These are phyloP conservation scores for Neurospora sp. DNA, from an alignment of 495 filamentous ascomycete species.

Conservation along the genomic window DNA sequence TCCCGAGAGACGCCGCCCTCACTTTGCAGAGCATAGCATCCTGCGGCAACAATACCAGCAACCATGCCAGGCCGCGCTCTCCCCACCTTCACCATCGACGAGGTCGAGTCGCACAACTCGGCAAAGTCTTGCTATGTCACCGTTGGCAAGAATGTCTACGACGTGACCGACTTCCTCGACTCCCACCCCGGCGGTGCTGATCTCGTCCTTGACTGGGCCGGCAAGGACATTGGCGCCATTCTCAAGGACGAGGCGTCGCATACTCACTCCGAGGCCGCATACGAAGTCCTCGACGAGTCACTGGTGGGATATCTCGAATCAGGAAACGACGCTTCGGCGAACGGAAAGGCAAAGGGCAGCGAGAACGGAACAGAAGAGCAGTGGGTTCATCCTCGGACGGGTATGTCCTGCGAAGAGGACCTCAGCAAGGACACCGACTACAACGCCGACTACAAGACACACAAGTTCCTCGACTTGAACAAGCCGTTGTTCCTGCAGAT, in stretches of 20 bases:
- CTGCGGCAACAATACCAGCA: not conserved
- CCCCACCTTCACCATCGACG: slow-evolving; percentile 65
- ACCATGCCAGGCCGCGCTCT: slow-evolving; percentile 48
- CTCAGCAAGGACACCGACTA: slow-evolving; percentile 76
- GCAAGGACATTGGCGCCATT: slow-evolving; percentile 75
- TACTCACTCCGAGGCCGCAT: slow-evolving; percentile 76
- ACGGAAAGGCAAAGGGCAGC: slow-evolving; percentile 15
- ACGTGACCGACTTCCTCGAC: slow-evolving; percentile 81
- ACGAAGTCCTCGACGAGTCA: slow-evolving; percentile 74
- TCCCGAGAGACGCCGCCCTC: not conserved
- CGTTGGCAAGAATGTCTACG: slow-evolving; percentile 80
- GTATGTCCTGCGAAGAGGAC: slow-evolving; percentile 79
- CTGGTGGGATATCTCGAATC: slow-evolving; percentile 68
- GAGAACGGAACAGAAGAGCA: slow-evolving; percentile 11
- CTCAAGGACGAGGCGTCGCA: slow-evolving; percentile 80
- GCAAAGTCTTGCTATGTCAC: slow-evolving; percentile 87
- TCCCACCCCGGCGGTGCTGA: slow-evolving; percentile 88
- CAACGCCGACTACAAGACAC: slow-evolving; percentile 60
- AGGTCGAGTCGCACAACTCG: slow-evolving; percentile 73
- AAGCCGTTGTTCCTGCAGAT: slow-evolving; percentile 81
- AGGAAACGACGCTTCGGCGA: slow-evolving; percentile 28
- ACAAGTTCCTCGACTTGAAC: slow-evolving; percentile 90
- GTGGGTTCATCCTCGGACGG: slow-evolving; percentile 59
- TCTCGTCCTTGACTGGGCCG: slow-evolving; percentile 79
- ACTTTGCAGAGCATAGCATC: not conserved